Conservation (phyloP, 441 rosid species). For the Syzygium syzygioides region DNA sequence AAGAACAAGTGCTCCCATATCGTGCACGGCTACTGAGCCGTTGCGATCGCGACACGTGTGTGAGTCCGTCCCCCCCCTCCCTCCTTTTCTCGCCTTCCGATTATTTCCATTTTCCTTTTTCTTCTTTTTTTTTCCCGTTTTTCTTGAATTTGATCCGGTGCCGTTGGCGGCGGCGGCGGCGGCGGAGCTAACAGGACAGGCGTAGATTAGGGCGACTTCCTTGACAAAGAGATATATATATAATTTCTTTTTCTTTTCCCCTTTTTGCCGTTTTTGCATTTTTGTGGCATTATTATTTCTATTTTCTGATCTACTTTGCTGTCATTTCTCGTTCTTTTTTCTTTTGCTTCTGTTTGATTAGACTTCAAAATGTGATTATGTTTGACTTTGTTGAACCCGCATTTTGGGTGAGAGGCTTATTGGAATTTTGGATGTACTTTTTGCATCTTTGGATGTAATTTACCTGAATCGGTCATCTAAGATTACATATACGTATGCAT, state of each 20-base stretch:
- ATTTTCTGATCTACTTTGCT: neutral
- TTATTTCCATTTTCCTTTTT: neutral
- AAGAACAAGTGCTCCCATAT: constrained; percentile 57
- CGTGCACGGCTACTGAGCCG: constrained; percentile 28
- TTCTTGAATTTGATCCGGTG: neutral
- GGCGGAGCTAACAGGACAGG: neutral
- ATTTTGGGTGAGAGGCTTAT: neutral
- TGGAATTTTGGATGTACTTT: neutral
- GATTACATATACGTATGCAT: neutral
- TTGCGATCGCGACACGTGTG: neutral
- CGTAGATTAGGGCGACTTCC: neutral
- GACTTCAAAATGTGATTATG: neutral
- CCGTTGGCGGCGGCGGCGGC: neutral
- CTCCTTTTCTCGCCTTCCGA: no score
- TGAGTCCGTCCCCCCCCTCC: rapidly evolving
- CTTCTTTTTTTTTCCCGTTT: neutral
- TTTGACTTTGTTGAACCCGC: neutral
- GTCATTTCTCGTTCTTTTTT: neutral
- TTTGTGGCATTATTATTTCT: neutral
- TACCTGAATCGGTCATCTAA: neutral
- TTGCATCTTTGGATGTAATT: neutral
- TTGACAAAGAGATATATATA: neutral
- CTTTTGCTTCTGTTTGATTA: neutral
- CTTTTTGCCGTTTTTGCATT: neutral
- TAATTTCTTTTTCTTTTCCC: neutral